Base-by-base conservation (phyloP, 345 rosid genomes). In the Heritiera littoralis region DNA sequence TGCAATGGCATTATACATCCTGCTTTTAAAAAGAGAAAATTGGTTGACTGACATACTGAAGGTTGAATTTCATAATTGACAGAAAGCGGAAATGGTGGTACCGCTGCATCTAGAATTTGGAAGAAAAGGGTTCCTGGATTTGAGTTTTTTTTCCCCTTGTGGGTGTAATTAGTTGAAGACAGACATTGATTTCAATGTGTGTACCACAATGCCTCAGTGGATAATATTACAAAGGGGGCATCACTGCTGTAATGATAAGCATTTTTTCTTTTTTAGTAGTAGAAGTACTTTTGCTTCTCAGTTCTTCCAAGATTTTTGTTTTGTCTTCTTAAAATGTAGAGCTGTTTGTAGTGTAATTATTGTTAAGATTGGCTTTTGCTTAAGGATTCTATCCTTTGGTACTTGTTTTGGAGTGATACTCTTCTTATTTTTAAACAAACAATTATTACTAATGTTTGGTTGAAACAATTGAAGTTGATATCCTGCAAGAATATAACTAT, bases 1-100 rank as follows among this genome's bases (percentile, higher is more conserved):
- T 59, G 68, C 61, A 80, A 79, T 30, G 85, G 80, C 70, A 85
- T 46, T 79, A 83, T 93, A 77, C 91, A 89, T 85, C 94, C 91
- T 1, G 87, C 86, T 68, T 88, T 90, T 80, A 89, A 43, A 48
- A 88, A 72, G 71, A 81, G 75, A 56, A 82, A 28, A 81, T 69
- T 67, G 65, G 86, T 69, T 84, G 84, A 84, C 61, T 17, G 84
- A 84, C 61, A 17, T 11, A 32, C 32, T 72, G 75, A 72, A 72
- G 30, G 75, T 9, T 52, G 75, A 17, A 35, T 15, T 72, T 9
- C 45, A 72, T 14, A 11, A 14, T 67, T 67, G 32, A 67, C 52
- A 45, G 9, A 18, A 1, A 3, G 7, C 15, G 69, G 20, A 65
- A 65, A 35, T 65, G 20, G 23, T 7, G 45, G 69, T 1, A 6